These are phyloP conservation scores for Microcyclospora tardicrescens DNA, from an alignment of 2,329 filamentous ascomycete species.

Conservation along the genomic window DNA sequence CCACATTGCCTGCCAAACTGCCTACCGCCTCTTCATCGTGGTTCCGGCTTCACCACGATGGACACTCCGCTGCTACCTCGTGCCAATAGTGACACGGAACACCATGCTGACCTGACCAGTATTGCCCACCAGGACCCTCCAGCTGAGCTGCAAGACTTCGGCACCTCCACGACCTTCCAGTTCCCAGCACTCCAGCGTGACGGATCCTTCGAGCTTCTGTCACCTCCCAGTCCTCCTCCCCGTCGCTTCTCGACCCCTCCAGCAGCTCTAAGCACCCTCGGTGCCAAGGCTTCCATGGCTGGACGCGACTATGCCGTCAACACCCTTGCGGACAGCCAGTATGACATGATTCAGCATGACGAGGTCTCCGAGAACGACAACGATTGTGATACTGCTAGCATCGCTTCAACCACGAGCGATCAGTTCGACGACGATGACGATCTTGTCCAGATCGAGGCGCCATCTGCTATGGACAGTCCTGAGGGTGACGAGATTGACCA, in stretches of 20 bases:
- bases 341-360: slow-evolving; percentile 9
- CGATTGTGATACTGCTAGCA: slow-evolving; percentile 21
- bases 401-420: slow-evolving; percentile 12
- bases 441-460: background rate
- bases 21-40: too few species aligned
- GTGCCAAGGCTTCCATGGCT: slow-evolving; percentile 12
- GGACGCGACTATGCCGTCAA: slow-evolving; percentile 5
- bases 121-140: background rate
- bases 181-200: slow-evolving; percentile 19
- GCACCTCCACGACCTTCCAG: slow-evolving; percentile 6
- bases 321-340: slow-evolving; percentile 15
- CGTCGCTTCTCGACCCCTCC: slow-evolving; percentile 14
- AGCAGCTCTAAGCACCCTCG: slow-evolving; percentile 18
- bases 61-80: too few species aligned
- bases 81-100: background rate
- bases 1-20: too few species aligned
- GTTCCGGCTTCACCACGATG: too few species aligned
- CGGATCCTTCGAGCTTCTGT: slow-evolving; percentile 17
- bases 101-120: background rate
- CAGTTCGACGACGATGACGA: slow-evolving; percentile 10
- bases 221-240: slow-evolving; percentile 2
- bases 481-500: slow-evolving; percentile 9
- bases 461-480: slow-evolving; percentile 3
- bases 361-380: slow-evolving; percentile 21
- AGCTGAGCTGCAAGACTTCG: background rate